Evolutionary conservation across 495 filamentous ascomycete species (phyloP).

Genomic region (Cudoniella acicularis): DNA sequence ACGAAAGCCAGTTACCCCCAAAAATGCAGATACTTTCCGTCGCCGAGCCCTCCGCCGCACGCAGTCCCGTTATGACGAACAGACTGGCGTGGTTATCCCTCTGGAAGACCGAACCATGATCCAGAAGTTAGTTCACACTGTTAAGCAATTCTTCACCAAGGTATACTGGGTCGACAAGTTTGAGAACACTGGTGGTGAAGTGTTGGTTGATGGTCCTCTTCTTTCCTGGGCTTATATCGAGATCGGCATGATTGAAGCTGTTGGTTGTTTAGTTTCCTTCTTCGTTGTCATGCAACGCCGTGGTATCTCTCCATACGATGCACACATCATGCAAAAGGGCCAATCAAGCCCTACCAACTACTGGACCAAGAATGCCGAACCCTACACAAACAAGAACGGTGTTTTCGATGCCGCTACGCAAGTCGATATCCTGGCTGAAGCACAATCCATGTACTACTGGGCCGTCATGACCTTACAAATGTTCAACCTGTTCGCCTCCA

Average conservation of each 20-base stretch:
- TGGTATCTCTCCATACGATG: slow-evolving; percentile 38
- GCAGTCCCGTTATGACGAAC: slow-evolving; percentile 27
- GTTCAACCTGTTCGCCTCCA: slow-evolving; percentile 64
- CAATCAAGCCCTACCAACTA: slow-evolving; percentile 25
- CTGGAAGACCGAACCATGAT: slow-evolving; percentile 22
- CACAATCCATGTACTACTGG: slow-evolving; percentile 33
- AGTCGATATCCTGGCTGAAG: slow-evolving; percentile 31
- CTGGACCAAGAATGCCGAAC: slow-evolving; percentile 22
- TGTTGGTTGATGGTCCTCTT: slow-evolving; percentile 29
- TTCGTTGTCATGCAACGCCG: slow-evolving; percentile 57
- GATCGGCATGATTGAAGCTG: slow-evolving; percentile 55
- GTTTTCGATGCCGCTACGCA: slow-evolving; percentile 26
- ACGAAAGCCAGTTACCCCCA: slow-evolving; percentile 29
- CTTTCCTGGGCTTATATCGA: slow-evolving; percentile 26
- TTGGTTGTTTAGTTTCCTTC: slow-evolving; percentile 56
- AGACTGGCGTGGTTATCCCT: slow-evolving; percentile 22
- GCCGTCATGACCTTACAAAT: slow-evolving; percentile 33
- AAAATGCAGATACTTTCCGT: slow-evolving; percentile 28
- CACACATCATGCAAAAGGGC: slow-evolving; percentile 28
- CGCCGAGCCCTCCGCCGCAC: slow-evolving; percentile 26
- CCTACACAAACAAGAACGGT: slow-evolving; percentile 30
- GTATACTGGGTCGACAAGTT: slow-evolving; percentile 29
- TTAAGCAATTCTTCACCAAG: slow-evolving; percentile 20
- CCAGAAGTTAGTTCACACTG: slow-evolving; percentile 14
- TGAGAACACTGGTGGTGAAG: slow-evolving; percentile 29